These are phyloP conservation scores for Chrysopogon serrulatus DNA, from an alignment of 176 grass and related monocot genomes.

Conservation along the genomic window DNA sequence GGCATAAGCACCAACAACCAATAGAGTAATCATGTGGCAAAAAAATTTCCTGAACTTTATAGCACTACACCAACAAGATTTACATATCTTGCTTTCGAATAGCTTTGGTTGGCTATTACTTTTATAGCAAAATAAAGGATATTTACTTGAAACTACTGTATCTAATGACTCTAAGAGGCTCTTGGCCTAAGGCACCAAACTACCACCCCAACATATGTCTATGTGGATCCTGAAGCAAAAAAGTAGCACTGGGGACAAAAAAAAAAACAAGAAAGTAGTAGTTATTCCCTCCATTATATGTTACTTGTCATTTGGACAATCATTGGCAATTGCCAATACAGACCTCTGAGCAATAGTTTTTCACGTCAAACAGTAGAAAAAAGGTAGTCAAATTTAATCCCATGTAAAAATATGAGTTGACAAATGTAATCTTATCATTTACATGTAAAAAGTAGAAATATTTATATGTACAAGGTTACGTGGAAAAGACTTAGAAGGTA, in stretches of 20 bases:
- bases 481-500: neutral
- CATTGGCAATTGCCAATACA: neutral
- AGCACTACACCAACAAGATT: neutral
- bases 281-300: neutral
- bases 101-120: neutral
- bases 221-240: neutral
- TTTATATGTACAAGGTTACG: neutral
- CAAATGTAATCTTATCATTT: neutral
- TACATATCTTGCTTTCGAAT: neutral
- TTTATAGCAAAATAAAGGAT: neutral
- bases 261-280: neutral
- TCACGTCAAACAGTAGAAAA: neutral
- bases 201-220: neutral
- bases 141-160: neutral
- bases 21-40: neutral
- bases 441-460: neutral
- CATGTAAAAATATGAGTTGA: neutral
- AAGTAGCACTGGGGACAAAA: neutral
- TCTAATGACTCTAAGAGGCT: neutral
- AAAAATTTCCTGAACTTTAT: neutral
- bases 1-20: neutral
- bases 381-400: neutral
- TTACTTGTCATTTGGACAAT: neutral
- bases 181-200: neutral
- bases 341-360: neutral